phyloP scores from a whole-genome alignment of 306 rosid species.

The Medicago lupulina region DNA sequence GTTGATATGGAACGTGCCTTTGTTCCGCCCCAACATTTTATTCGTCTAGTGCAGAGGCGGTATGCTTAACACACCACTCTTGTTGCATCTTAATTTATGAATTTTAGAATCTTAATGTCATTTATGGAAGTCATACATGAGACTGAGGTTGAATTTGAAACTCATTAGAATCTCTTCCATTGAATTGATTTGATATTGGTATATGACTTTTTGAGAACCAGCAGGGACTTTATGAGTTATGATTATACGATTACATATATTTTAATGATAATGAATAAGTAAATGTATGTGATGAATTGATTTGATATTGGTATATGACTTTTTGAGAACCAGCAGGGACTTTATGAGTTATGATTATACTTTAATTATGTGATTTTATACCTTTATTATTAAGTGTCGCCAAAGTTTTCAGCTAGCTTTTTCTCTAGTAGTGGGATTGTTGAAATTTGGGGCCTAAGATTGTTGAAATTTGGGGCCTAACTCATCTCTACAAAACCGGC shows the following conservation, averaged over 20 bases:
- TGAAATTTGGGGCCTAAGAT: no score
- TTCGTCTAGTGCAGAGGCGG: slow-evolving; percentile 98
- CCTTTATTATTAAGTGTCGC: slow-evolving; percentile 13
- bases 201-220: slow-evolving; percentile 31
- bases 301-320: slow-evolving; percentile 28
- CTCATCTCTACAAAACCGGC: no score
- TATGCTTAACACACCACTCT: slow-evolving; percentile 46
- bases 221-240: slow-evolving; percentile 8
- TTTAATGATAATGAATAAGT: slow-evolving; percentile 16
- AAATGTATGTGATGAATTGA: slow-evolving; percentile 18
- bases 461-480: no score
- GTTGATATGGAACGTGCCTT: slow-evolving; percentile 99
- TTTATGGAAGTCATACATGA: slow-evolving; percentile 17
- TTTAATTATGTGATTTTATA: no score
- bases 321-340: slow-evolving; percentile 24
- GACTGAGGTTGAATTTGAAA: slow-evolving; percentile 36
- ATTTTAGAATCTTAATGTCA: slow-evolving; percentile 27
- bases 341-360: slow-evolving; percentile 9
- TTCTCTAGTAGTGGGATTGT: slow-evolving; percentile 17
- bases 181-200: slow-evolving; percentile 30
- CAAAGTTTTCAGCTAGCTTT: neutral
- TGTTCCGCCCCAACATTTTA: slow-evolving; percentile 99
- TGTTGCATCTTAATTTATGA: slow-evolving; percentile 26
- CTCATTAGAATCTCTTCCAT: slow-evolving; percentile 32
- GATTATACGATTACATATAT: slow-evolving; percentile 3